Conservation (phyloP, 192 early-diverging fungal species). For the Thamnidium elegans region DNA sequence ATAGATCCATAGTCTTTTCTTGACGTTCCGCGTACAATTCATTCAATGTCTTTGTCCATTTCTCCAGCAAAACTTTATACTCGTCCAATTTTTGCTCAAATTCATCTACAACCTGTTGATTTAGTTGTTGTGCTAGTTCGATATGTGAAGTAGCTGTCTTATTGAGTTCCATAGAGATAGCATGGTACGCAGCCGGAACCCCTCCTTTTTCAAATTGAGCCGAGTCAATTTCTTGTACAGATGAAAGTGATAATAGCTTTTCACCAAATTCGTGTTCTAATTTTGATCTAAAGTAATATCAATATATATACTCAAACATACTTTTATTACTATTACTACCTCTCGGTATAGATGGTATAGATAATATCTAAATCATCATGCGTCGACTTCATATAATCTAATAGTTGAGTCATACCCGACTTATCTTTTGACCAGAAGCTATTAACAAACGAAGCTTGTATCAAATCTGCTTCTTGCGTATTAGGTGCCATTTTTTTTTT, state of each 20-base stretch:
- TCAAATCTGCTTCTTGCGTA: background rate
- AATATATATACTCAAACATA: background rate
- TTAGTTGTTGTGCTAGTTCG: constrained; percentile 13
- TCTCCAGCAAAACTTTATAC: constrained; percentile 4
- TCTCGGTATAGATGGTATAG: constrained; percentile 9
- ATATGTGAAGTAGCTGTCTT: constrained; percentile 21
- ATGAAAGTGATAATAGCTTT: constrained; percentile 8
- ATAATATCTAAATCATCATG: constrained; percentile 7
- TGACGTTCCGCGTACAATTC: constrained; percentile 4
- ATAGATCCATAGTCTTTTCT: background rate
- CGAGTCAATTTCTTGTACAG: background rate
- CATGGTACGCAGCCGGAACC: background rate
- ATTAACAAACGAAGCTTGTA: background rate
- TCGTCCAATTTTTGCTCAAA: constrained; percentile 4
- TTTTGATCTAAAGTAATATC: background rate
- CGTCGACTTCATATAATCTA: constrained; percentile 10
- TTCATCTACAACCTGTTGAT: constrained; percentile 3
- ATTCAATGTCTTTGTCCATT: constrained; percentile 3
- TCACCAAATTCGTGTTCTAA: constrained; percentile 20
- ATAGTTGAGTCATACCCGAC: constrained; percentile 10
- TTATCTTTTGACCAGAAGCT: constrained; percentile 12
- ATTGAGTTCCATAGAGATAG: constrained; percentile 15
- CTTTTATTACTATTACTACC: background rate
- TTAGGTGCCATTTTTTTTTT: constrained; percentile 4
- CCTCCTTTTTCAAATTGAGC: background rate